Percentiles rank a stretch among this genome's conserved stretches.
Conservation (phyloP, 345 rosid genomes). For the Salix dunnii region DNA sequence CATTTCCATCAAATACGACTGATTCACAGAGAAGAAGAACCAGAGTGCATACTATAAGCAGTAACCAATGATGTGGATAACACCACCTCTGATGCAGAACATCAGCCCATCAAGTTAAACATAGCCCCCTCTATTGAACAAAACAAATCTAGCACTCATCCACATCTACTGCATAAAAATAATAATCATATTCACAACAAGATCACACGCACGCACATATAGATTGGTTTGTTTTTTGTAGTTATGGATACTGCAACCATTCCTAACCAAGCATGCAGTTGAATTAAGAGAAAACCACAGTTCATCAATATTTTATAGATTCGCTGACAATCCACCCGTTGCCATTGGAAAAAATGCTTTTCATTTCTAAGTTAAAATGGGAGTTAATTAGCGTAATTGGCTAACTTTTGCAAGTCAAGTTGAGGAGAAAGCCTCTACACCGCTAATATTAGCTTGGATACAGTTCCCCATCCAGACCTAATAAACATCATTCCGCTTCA, state of each 20-base stretch:
- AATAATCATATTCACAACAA: neutral
- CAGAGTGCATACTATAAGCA: neutral
- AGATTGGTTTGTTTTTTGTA: neutral
- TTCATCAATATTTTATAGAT: neutral
- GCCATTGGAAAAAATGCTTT: neutral
- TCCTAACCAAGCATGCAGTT: neutral
- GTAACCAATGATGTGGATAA: neutral
- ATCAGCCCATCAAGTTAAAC: neutral
- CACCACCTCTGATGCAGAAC: neutral
- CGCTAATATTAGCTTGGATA: neutral
- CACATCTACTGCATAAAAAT: neutral
- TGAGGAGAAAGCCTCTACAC: too few relatives aligned
- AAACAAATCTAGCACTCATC: neutral
- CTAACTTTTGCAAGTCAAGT: too few relatives aligned
- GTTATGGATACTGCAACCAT: neutral
- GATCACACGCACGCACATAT: neutral
- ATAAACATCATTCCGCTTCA: neutral
- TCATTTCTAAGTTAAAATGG: neutral
- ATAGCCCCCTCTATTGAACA: neutral
- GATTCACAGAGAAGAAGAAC: neutral
- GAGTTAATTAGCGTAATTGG: neutral
- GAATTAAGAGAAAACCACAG: neutral
- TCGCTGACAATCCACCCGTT: neutral
- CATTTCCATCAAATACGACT: neutral
- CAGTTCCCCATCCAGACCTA: neutral